These are phyloP conservation scores for Xylaria digitata DNA, from an alignment of 2,329 filamentous ascomycete species.

Conservation along the genomic window DNA sequence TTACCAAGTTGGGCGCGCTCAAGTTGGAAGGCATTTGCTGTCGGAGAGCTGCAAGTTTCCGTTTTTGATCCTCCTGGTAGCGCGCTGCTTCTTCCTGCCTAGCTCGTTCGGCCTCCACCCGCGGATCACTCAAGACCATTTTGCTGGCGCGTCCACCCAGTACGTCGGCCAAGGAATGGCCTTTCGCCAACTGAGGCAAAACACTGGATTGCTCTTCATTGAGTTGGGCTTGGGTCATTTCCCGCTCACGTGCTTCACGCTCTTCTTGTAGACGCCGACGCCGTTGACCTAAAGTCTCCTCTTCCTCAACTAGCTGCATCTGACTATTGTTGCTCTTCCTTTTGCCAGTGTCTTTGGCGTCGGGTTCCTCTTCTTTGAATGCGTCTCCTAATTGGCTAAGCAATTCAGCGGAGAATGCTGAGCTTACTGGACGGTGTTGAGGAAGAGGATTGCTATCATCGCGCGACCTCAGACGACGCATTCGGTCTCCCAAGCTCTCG, in stretches of 20 bases:
- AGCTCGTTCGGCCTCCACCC: slow-evolving; percentile 56
- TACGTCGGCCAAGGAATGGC: slow-evolving; percentile 67
- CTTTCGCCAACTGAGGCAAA: slow-evolving; percentile 58
- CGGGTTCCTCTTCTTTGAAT: slow-evolving; percentile 55
- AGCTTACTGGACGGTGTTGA: slow-evolving; percentile 68
- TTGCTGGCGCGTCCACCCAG: slow-evolving; percentile 57
- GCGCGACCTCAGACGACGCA: slow-evolving; percentile 71
- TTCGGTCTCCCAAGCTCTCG: slow-evolving; percentile 75
- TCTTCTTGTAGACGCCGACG: slow-evolving; percentile 78
- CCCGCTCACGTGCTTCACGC: slow-evolving; percentile 70
- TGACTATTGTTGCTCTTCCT: slow-evolving; percentile 49
- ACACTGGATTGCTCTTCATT: slow-evolving; percentile 51
- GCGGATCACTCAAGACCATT: slow-evolving; percentile 54
- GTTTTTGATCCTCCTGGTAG: slow-evolving; percentile 57
- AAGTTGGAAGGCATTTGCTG: slow-evolving; percentile 62
- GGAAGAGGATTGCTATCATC: slow-evolving; percentile 62
- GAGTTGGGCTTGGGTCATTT: slow-evolving; percentile 56
- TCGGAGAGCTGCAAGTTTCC: slow-evolving; percentile 61
- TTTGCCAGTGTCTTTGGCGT: slow-evolving; percentile 49
- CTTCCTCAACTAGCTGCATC: slow-evolving; percentile 60
- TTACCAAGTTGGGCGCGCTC: slow-evolving; percentile 47
- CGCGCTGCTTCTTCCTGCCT: slow-evolving; percentile 57
- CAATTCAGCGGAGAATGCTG: slow-evolving; percentile 75
- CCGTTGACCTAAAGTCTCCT: slow-evolving; percentile 83
- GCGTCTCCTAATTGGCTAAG: slow-evolving; percentile 70